Percentiles rank a stretch among this genome's conserved stretches.
phyloP scores from a whole-genome alignment of 768 basidiomycete genomes.

The Coprinellus micaceus region DNA sequence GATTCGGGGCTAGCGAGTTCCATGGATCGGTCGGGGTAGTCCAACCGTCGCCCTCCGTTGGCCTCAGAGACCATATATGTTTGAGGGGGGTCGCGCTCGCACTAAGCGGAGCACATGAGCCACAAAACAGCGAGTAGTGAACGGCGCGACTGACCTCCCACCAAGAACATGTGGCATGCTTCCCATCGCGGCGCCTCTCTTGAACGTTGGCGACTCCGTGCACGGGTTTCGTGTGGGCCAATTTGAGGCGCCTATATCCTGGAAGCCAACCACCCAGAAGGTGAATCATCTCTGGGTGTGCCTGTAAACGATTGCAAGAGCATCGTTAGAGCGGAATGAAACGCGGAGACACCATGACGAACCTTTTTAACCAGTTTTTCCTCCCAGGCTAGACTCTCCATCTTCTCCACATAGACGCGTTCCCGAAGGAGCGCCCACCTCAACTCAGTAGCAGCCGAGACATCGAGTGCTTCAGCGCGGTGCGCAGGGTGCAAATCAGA shows the following conservation, averaged over 20 bases:
- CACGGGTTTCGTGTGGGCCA: slow-evolving; percentile 70
- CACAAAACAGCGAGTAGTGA: background rate
- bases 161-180: slow-evolving; percentile 80
- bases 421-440: slow-evolving; percentile 88
- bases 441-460: slow-evolving; percentile 85
- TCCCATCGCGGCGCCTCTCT: slow-evolving; percentile 64
- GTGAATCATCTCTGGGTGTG: slow-evolving; percentile 81
- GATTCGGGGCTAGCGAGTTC: slow-evolving; percentile 42
- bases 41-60: slow-evolving; percentile 26
- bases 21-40: slow-evolving; percentile 14
- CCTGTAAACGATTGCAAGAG: slow-evolving; percentile 39
- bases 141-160: slow-evolving; percentile 72
- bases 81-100: slow-evolving; percentile 74
- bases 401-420: slow-evolving; percentile 87
- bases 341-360: slow-evolving; percentile 19
- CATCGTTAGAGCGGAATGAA: slow-evolving; percentile 4
- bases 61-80: slow-evolving; percentile 84
- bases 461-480: slow-evolving; percentile 84
- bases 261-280: slow-evolving; percentile 70
- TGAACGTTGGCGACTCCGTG: slow-evolving; percentile 63
- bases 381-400: slow-evolving; percentile 88
- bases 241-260: slow-evolving; percentile 75
- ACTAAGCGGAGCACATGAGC: slow-evolving; percentile 36
- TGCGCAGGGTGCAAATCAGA: slow-evolving; percentile 75
- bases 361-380: slow-evolving; percentile 79